Percentiles rank a stretch among this genome's conserved stretches.
Evolutionary conservation across 768 basidiomycete species (phyloP).

Genomic region (Cyclocybe aegerita): DNA sequence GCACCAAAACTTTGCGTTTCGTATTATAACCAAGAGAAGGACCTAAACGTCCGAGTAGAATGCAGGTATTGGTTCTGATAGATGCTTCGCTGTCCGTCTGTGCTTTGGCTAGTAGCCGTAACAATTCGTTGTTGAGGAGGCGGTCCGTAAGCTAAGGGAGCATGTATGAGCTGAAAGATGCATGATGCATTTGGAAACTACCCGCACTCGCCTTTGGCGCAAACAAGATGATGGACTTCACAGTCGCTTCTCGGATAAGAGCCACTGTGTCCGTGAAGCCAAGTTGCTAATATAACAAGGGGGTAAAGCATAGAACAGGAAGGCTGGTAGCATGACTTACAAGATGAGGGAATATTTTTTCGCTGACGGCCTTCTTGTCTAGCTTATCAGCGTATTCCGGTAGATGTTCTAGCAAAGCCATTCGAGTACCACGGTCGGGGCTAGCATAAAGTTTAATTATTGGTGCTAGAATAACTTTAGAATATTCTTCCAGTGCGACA

Average conservation of each 20-base stretch:
- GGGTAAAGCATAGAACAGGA: slow-evolving; percentile 1
- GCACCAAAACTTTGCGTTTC: slow-evolving; percentile 94
- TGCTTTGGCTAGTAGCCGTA: slow-evolving; percentile 88
- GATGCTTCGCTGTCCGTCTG: slow-evolving; percentile 93
- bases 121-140: slow-evolving; percentile 93
- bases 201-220: slow-evolving; percentile 70
- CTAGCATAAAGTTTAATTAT: slow-evolving; percentile 83
- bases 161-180: slow-evolving; percentile 2
- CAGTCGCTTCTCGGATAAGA: slow-evolving; percentile 90
- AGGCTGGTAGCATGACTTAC: slow-evolving; percentile 41
- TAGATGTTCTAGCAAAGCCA: slow-evolving; percentile 89
- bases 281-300: slow-evolving; percentile 64
- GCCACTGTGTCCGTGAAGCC: slow-evolving; percentile 96
- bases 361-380: slow-evolving; percentile 80
- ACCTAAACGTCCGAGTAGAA: slow-evolving; percentile 89
- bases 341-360: slow-evolving; percentile 91
- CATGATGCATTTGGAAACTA: neutral
- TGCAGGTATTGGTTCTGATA: slow-evolving; percentile 96
- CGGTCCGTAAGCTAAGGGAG: slow-evolving; percentile 75
- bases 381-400: slow-evolving; percentile 83
- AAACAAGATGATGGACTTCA: slow-evolving; percentile 82
- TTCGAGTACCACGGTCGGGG: slow-evolving; percentile 90
- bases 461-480: slow-evolving; percentile 66
- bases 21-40: slow-evolving; percentile 85
- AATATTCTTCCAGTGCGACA: slow-evolving; percentile 70